A percentile compares a stretch with the other conserved stretches of the same genome.
Conservation (phyloP, 768 basidiomycete species). For the Naematelia aurantialba region DNA sequence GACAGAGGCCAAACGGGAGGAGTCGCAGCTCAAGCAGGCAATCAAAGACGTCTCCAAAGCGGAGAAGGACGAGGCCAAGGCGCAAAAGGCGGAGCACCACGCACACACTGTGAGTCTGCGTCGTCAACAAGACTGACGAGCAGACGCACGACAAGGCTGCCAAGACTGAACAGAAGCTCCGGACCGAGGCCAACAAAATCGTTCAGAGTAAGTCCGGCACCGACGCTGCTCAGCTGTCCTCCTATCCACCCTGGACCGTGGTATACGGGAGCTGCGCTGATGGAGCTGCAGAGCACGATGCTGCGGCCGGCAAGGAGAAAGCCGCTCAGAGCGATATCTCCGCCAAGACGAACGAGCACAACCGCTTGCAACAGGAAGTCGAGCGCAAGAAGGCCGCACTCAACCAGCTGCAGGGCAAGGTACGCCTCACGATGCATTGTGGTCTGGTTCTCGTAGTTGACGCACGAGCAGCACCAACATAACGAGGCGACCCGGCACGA, state of each 20-base stretch:
- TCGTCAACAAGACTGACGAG: background rate
- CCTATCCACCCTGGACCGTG: too few relatives aligned
- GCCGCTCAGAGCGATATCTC: constrained; percentile 13
- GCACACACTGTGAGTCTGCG: constrained; percentile 17
- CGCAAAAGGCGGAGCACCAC: constrained; percentile 54
- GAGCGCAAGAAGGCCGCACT: constrained; percentile 32
- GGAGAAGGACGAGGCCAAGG: constrained; percentile 59
- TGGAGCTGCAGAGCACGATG: constrained; percentile 11
- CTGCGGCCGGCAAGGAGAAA: constrained; percentile 16
- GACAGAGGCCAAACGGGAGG: constrained; percentile 51
- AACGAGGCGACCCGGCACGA: background rate
- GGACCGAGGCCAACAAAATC: constrained; percentile 58
- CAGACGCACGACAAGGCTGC: constrained; percentile 57
- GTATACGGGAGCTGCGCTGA: constrained; percentile 6
- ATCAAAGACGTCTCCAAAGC: constrained; percentile 58
- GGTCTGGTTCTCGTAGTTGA: too few relatives aligned
- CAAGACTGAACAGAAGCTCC: constrained; percentile 56
- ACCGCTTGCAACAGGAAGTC: constrained; percentile 28
- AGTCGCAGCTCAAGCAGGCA: constrained; percentile 57
- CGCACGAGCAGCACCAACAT: constrained; percentile 1
- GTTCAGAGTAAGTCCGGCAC: constrained; percentile 49
- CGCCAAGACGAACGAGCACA: constrained; percentile 20
- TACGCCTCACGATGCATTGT: background rate
- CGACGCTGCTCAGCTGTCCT: too few relatives aligned
- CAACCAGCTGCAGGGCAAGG: constrained; percentile 6